These are phyloP conservation scores for Azolla pinnata DNA, from an alignment of 75 land plant genomes.

Conservation along the genomic window DNA sequence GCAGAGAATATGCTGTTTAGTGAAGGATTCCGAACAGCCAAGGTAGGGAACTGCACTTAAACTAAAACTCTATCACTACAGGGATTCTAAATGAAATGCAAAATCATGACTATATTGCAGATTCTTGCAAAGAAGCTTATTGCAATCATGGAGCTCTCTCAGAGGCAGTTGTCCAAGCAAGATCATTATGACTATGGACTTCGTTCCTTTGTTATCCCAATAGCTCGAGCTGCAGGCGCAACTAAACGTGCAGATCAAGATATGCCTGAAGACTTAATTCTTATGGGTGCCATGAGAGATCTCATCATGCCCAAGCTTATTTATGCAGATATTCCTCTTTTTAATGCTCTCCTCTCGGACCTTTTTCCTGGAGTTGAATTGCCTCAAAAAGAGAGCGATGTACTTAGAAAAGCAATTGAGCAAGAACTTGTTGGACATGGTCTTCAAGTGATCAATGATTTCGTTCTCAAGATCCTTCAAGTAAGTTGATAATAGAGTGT, in stretches of 20 bases:
- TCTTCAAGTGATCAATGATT: conserved; percentile 23
- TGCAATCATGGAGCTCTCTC: conserved; percentile 32
- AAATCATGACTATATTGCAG: no score
- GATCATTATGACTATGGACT: conserved; percentile 33
- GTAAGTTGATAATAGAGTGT: conserved; percentile 9
- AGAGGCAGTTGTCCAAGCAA: conserved; percentile 29
- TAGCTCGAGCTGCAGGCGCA: conserved; percentile 27
- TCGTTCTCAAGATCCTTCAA: conserved; percentile 21
- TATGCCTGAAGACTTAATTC: conserved; percentile 19
- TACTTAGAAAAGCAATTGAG: conserved; percentile 16
- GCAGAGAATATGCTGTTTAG: conserved; percentile 35
- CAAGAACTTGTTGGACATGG: conserved; percentile 15
- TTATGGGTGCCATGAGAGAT: conserved; percentile 26
- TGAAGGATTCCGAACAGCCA: conserved; percentile 24
- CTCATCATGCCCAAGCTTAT: conserved; percentile 31
- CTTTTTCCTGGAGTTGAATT: conserved; percentile 28
- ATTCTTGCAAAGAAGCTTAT: conserved; percentile 23
- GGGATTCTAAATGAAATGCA: no score
- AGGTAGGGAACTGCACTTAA: no score
- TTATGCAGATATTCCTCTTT: conserved; percentile 28
- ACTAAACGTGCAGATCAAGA: conserved; percentile 28
- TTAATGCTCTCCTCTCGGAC: conserved; percentile 16
- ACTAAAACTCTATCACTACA: no score
- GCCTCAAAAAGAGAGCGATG: conserved; percentile 21
- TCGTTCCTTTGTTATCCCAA: conserved; percentile 30